Base-by-base conservation (phyloP, 805 yeast genomes). In the Pichia nanzhaoensis region DNA sequence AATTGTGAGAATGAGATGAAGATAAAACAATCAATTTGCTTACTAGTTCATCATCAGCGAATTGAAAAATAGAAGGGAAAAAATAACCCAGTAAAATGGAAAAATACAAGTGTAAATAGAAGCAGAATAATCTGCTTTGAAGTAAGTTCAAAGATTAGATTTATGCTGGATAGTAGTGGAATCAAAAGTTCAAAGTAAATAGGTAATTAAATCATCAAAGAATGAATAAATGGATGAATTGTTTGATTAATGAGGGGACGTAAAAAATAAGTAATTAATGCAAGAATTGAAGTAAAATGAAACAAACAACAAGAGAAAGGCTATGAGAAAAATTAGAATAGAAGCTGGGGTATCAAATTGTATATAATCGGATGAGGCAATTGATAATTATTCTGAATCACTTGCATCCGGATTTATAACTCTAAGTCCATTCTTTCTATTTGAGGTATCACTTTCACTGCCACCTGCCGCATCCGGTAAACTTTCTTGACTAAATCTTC, bases 381-480 rank as follows among this genome's bases (percentile, higher is more conserved):
- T 13, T 5, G 4, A 28, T 20, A 5, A 39, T 17, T 30, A 39
- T 21, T 49, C 49, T 31, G 40, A 33, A 39, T 44, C 59, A 50
- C 55, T 53, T 30, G 56, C 44, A 45, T 63, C 67, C 2, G 67
- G 67, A 48, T 63, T 63, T 6, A 61, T 57, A 18, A 63, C 65
- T 40, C 67, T 50, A 36, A 63, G 56, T 5, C 62, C 64, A 12
- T 37, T 34, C 27, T 38, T 43, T 21, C 12, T 30, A 30, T 48
- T 44, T 33, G 48, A 42, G n/a, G 37, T 31, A 16, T 43, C 33
- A 16, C 48, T 44, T 28, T 42, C 45, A 44, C 50, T 48, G 2
- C 55, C 59, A n/a, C 54, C 59, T 1, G 63, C 63, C 3, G 65
- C 67, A 52, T 63, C 66, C 1, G 68, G 67, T 41, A 64, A 49